A percentile compares a stretch with the other conserved stretches of the same genome.
Conservation (phyloP, 2,329 filamentous ascomycete genomes). For the Periconia sp. region DNA sequence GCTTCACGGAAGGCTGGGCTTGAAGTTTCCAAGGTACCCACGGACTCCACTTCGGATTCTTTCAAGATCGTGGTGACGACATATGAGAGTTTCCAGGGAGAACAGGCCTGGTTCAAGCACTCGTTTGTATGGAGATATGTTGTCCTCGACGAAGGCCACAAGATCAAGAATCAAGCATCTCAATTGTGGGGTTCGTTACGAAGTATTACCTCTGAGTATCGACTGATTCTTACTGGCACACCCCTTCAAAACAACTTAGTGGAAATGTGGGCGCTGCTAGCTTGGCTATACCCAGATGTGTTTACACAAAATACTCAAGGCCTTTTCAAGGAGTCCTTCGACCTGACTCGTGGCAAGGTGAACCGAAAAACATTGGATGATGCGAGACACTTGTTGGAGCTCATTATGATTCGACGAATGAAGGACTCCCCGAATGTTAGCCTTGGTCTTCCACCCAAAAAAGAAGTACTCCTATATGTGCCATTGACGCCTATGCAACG, state of each 20-base stretch:
- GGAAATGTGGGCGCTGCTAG: slow-evolving; percentile 60
- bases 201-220: slow-evolving; percentile 50
- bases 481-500: slow-evolving; percentile 61
- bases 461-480: slow-evolving; percentile 59
- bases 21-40: slow-evolving; percentile 30
- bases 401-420: slow-evolving; percentile 62
- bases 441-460: slow-evolving; percentile 59
- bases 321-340: slow-evolving; percentile 59
- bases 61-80: slow-evolving; percentile 78
- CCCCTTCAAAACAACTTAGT: slow-evolving; percentile 61
- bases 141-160: slow-evolving; percentile 98
- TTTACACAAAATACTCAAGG: slow-evolving; percentile 55
- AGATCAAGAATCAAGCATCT: slow-evolving; percentile 82
- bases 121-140: slow-evolving; percentile 97
- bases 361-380: slow-evolving; percentile 56
- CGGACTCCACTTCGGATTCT: slow-evolving; percentile 22
- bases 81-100: slow-evolving; percentile 99
- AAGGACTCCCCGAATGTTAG: slow-evolving; percentile 58
- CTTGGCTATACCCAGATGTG: slow-evolving; percentile 62
- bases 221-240: slow-evolving; percentile 57
- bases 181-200: slow-evolving; percentile 48
- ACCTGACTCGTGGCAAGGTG: slow-evolving; percentile 57
- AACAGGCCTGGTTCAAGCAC: slow-evolving; percentile 88
- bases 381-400: slow-evolving; percentile 55
- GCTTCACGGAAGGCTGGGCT: slow-evolving; percentile 77